Conservation (phyloP, 768 basidiomycete species). For the Filobasidium wieringae region DNA sequence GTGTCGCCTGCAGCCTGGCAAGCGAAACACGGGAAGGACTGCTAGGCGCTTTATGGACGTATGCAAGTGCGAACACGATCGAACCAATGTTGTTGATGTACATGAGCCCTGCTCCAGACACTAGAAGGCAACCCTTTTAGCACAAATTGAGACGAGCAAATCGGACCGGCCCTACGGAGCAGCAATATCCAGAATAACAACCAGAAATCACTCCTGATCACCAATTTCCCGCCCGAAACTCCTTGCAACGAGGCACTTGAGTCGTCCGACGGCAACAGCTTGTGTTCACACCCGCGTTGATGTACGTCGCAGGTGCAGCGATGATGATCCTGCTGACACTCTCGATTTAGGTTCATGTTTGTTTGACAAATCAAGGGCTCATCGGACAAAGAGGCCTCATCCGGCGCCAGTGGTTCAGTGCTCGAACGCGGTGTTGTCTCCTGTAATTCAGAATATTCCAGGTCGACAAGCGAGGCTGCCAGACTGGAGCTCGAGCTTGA, state of each 20-base stretch:
- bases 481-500: neutral
- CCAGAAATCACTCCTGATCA: constrained; percentile 53
- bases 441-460: too few species aligned
- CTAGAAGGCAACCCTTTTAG: constrained; percentile 34
- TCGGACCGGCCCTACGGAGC: constrained; percentile 44
- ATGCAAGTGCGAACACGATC: constrained; percentile 52
- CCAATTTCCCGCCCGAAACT: constrained; percentile 45
- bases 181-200: constrained; percentile 49
- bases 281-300: too few species aligned
- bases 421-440: neutral
- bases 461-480: neutral
- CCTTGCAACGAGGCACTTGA: too few species aligned
- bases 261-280: too few species aligned
- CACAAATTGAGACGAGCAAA: neutral
- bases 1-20: constrained; percentile 63
- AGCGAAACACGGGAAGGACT: constrained; percentile 55
- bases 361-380: neutral
- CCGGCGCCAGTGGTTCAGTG: neutral
- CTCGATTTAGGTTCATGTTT: too few species aligned
- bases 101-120: constrained; percentile 65
- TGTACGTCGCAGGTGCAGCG: too few species aligned
- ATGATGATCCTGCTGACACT: neutral
- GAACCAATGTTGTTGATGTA: constrained; percentile 83
- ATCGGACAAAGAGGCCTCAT: neutral
- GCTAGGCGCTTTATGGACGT: constrained; percentile 46